Base-by-base conservation (phyloP, 2,329 filamentous ascomycete species). In the Zasmidium angulare region DNA sequence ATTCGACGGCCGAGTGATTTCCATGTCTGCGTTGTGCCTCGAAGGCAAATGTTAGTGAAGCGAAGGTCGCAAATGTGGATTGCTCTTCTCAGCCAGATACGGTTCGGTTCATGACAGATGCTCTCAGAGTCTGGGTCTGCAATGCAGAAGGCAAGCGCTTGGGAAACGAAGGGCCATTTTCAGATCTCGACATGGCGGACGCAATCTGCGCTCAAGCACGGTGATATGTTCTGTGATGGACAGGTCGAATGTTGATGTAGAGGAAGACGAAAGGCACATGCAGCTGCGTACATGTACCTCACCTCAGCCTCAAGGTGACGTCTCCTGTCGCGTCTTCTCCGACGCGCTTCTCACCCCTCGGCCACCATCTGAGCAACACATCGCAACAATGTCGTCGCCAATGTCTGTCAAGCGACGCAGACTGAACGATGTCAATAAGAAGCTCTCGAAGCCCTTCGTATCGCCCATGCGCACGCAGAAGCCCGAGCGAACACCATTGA, bases 381-480 rank as follows among this genome's bases (percentile, higher is more conserved):
- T 2, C 43, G 20, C 24, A 43, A 55, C 31, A 9, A 65, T 65
- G 63, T 63, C 63, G 48, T 63, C 61, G 56, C 63, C 63, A 52
- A 40, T 62, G n/a, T 58, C 63, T 4, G 22, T 65, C 14, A 90
- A 90, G 77, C 84, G 86, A 52, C 86, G 87, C 61, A 84, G 86
- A 64, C 76, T 88, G 63, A 81, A 87, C 59, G 77, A 81, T 48
- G 81, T 84, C 43, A 75, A 81, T 21, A 79, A 78, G n/a, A 82
- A 82, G 6, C 81, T 90, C 50, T 82, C 82, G 62, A 89, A 87
- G 70, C 89, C 89, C 0, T 91, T 91, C 77, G 86, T 87, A 65
- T 90, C 89, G 49, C 89, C 88, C 14, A 81, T 89, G 61, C 83
- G 82, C 65, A 81, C 78, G 40, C 77, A 78, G 26, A 66, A 66